Evolutionary conservation across 2,329 filamentous ascomycete species (phyloP).

Genomic region (Fusarium bulbicola): DNA sequence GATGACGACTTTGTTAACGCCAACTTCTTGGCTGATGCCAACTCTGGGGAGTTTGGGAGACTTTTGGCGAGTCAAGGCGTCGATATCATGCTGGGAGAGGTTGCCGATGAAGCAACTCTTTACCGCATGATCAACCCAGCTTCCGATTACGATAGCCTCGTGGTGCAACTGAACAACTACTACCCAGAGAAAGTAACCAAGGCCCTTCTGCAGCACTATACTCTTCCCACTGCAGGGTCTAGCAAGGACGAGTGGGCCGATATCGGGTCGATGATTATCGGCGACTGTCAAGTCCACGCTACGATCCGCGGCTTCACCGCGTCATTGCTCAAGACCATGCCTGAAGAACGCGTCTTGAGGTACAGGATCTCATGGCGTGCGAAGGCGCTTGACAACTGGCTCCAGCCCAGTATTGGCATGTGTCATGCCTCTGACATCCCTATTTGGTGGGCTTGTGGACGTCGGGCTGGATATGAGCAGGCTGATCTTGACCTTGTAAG

Average conservation of each 20-base stretch:
- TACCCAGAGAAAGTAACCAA: neutral
- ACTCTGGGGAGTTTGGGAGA: neutral
- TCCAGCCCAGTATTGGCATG: neutral
- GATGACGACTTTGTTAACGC: neutral
- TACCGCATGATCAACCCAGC: neutral
- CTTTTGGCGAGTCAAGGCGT: neutral
- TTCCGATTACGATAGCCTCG: neutral
- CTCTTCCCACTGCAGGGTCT: neutral
- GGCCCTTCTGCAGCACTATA: neutral
- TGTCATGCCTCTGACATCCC: neutral
- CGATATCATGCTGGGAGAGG: neutral
- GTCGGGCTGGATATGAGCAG: neutral
- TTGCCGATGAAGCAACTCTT: neutral
- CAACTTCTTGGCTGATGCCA: neutral
- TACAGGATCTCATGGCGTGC: neutral
- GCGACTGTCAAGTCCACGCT: neutral
- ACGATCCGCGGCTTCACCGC: neutral
- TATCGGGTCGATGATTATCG: neutral
- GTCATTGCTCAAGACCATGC: neutral
- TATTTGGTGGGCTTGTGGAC: neutral
- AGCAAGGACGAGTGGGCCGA: neutral
- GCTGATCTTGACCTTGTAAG: neutral
- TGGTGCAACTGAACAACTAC: neutral
- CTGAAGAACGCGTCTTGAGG: neutral
- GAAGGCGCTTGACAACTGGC: neutral